Evolutionary conservation across 1,284 basidiomycete genomes (phyloP).

Genomic region (Macrocystidia cucumis): DNA sequence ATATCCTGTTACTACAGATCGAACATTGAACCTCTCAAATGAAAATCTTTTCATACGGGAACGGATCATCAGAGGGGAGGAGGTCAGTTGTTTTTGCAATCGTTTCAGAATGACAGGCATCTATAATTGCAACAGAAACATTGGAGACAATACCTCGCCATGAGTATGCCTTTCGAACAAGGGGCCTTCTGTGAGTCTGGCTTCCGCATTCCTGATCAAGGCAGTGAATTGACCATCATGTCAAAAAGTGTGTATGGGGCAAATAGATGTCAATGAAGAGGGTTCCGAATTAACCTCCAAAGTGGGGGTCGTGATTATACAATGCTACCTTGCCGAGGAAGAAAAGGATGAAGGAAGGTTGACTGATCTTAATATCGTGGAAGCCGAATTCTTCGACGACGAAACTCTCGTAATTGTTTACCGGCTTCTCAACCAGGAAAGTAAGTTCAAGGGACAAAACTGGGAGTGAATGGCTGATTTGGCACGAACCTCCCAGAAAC

Average conservation of each 20-base stretch:
- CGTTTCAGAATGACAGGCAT: constrained; percentile 16
- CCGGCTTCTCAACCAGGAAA: constrained; percentile 31
- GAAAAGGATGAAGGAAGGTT: constrained; percentile 20
- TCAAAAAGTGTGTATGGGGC: constrained; percentile 44
- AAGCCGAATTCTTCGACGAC: constrained; percentile 73
- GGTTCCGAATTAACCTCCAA: constrained; percentile 26
- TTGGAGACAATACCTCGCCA: constrained; percentile 39
- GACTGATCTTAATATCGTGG: constrained; percentile 42
- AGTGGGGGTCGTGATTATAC: constrained; percentile 41
- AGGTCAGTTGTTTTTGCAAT: constrained; percentile 35
- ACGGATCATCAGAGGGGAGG: constrained; percentile 34
- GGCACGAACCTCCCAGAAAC: constrained; percentile 30
- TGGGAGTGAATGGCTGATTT: constrained; percentile 23
- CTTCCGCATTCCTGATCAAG: constrained; percentile 6
- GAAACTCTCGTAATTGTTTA: constrained; percentile 56
- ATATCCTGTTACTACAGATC: constrained; percentile 17
- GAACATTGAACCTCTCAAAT: constrained; percentile 19
- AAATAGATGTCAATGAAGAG: constrained; percentile 36
- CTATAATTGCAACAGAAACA: constrained; percentile 21
- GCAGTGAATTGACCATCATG: constrained; percentile 8
- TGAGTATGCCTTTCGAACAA: constrained; percentile 27
- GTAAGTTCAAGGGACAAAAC: constrained; percentile 28
- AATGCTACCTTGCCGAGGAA: constrained; percentile 36
- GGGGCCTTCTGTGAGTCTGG: constrained; percentile 25
- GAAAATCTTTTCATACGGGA: constrained; percentile 39